Evolutionary conservation across 140 eudicot genomes (phyloP), one percentile per base, ranked within the genome.

Genomic region (Senecio squalidus): DNA sequence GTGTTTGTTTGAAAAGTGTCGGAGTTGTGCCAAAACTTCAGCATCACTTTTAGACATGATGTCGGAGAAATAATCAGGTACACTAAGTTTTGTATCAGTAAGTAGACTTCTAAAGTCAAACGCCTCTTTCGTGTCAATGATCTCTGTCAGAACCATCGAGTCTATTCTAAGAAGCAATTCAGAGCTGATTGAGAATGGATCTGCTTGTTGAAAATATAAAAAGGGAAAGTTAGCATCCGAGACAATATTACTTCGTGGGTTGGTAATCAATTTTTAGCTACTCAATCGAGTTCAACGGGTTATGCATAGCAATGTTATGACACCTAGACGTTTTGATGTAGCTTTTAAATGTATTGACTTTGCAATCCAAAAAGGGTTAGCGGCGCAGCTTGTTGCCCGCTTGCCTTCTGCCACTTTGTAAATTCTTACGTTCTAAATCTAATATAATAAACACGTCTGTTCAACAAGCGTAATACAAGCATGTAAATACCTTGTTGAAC

Each of bases 111-210:
- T 80, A 64, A 74, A 60, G 41, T 47, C 78, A 54, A 70, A 80
- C 20, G 93, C 88, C 76, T 84, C 88, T 46, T n/a, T 58, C 39
- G 67, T 50, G 71, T 67, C 80, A 55, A 84, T 67, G 38, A 74
- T 14, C 54, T 82, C 82, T 18, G 76, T 74, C 45, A 84, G 82
- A 65, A 84, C 88, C 86, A 84, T 66, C 11, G 93, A 73, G 68
- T 84, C 93, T 62, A 84, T 74, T 54, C 88, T 78, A 41, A 80
- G 88, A 49, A 84, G 82, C 76, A 84, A 60, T 55, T 77, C 82
- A 22, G 87, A 74, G 78, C 71, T 66, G 55, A 67, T 50, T 36
- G 80, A 47, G 27, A 58, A 61, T n/a, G 40, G 69, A 68, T 76
- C 93, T 80, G 86, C n/a, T n/a, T n/a, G 26, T 67, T 30, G 17